Conservation (phyloP, 192 early-diverging fungal genomes). For the Rhizoclosmatium sp. region DNA sequence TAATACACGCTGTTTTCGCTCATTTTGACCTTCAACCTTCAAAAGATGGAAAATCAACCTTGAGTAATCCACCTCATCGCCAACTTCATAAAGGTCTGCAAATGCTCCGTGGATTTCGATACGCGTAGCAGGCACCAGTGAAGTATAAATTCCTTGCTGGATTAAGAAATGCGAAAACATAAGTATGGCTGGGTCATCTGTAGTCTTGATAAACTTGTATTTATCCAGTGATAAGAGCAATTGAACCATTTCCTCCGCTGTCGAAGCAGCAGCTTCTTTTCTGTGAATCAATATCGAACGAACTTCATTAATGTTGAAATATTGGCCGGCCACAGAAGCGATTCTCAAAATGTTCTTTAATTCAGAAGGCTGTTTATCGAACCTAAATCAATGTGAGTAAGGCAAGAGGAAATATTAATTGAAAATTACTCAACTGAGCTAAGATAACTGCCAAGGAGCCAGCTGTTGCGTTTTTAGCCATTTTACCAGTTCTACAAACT, state of each 20-base stretch:
- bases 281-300: background rate
- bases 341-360: conserved; percentile 10
- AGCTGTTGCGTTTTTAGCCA: too few species aligned
- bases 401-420: background rate
- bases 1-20: background rate
- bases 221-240: background rate
- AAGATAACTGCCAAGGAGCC: background rate
- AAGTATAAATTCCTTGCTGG: conserved; percentile 6
- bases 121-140: conserved; percentile 20
- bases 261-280: background rate
- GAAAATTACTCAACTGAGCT: background rate
- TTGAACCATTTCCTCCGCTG: too few species aligned
- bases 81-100: conserved; percentile 6
- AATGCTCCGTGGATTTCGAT: conserved; percentile 6
- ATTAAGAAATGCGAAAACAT: conserved; percentile 23
- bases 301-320: conserved; percentile 11
- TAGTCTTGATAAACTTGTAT: conserved; percentile 23
- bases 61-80: background rate
- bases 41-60: conserved; percentile 11
- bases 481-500: too few species aligned
- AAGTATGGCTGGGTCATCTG: background rate
- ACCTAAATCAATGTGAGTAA: background rate
- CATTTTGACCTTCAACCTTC: conserved; percentile 6
- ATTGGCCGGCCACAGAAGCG: conserved; percentile 9
- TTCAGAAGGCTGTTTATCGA: conserved; percentile 12